These are phyloP conservation scores for Fusarium protoensiforme DNA, from an alignment of 2,329 filamentous ascomycete species.

Conservation along the genomic window DNA sequence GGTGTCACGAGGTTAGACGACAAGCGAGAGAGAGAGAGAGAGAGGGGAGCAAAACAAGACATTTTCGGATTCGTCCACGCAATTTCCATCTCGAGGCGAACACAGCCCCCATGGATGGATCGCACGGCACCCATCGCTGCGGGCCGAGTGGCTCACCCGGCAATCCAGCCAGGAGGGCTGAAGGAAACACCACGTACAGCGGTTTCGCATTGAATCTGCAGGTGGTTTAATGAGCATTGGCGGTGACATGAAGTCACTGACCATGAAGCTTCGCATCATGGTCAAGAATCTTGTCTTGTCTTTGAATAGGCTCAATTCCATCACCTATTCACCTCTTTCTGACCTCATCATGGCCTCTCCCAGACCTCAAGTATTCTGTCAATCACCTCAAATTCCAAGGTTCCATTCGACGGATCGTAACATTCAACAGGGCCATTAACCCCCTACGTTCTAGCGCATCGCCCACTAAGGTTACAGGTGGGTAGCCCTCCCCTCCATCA, in stretches of 20 bases:
- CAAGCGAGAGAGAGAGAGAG: neutral
- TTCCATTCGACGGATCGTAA: neutral
- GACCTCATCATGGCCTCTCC: neutral
- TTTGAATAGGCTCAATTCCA: neutral
- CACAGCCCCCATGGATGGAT: neutral
- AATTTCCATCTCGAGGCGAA: neutral
- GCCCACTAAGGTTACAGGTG: constrained; percentile 6
- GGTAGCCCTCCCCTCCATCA: neutral
- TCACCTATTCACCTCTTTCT: neutral
- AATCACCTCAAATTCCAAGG: neutral
- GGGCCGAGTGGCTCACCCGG: neutral
- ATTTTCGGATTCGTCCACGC: neutral
- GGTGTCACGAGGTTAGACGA: neutral
- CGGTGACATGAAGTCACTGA: neutral
- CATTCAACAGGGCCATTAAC: constrained; percentile 4
- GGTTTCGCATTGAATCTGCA: neutral
- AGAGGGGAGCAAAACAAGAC: neutral
- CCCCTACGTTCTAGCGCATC: constrained; percentile 10
- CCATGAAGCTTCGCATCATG: neutral
- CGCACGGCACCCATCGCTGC: neutral
- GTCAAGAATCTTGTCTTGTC: neutral
- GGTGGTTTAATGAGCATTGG: neutral
- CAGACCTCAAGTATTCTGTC: neutral
- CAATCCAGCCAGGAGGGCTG: neutral
- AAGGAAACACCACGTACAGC: neutral